These are phyloP conservation scores for Saccharum hybrid DNA, from an alignment of 202 grass and related monocot genomes.

Conservation along the genomic window DNA sequence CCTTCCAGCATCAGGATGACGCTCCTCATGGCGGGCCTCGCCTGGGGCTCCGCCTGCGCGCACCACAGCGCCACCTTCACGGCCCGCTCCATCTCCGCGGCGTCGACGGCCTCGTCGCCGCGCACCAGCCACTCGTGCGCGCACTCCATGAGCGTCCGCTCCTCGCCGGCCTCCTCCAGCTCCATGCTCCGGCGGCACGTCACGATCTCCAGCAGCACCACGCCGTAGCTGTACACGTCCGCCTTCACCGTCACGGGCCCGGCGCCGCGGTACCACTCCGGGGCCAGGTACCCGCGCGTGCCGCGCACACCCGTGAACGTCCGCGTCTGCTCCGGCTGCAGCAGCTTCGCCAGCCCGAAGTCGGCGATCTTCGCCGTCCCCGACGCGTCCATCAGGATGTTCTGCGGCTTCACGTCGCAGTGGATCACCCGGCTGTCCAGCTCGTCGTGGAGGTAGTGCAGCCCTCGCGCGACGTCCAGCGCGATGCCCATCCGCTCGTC, in stretches of 20 bases:
- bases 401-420: slow-evolving; percentile 76
- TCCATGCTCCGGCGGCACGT: slow-evolving; percentile 59
- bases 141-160: slow-evolving; percentile 38
- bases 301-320: slow-evolving; percentile 63
- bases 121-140: slow-evolving; percentile 26
- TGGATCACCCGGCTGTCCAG: slow-evolving; percentile 64
- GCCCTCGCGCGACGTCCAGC: slow-evolving; percentile 48
- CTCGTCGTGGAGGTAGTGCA: slow-evolving; percentile 76
- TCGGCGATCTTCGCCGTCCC: slow-evolving; percentile 59
- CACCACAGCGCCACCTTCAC: slow-evolving; percentile 57
- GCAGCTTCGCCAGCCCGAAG: slow-evolving; percentile 60
- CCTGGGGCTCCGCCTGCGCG: slow-evolving; percentile 37
- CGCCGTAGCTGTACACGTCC: slow-evolving; percentile 91
- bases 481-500: slow-evolving; percentile 34
- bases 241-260: slow-evolving; percentile 56
- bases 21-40: slow-evolving; percentile 40
- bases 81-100: slow-evolving; percentile 4
- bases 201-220: slow-evolving; percentile 78
- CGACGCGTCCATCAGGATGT: slow-evolving; percentile 63
- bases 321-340: slow-evolving; percentile 52
- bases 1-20: slow-evolving; percentile 54
- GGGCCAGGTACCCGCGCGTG: slow-evolving; percentile 66
- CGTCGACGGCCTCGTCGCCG: slow-evolving; percentile 36
- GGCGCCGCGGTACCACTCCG: slow-evolving; percentile 63
- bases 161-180: slow-evolving; percentile 43